A percentile compares a stretch with the other conserved stretches of the same genome.
Evolutionary conservation across 2,329 filamentous ascomycete genomes (phyloP).

Genomic region (Balansia obtecta): DNA sequence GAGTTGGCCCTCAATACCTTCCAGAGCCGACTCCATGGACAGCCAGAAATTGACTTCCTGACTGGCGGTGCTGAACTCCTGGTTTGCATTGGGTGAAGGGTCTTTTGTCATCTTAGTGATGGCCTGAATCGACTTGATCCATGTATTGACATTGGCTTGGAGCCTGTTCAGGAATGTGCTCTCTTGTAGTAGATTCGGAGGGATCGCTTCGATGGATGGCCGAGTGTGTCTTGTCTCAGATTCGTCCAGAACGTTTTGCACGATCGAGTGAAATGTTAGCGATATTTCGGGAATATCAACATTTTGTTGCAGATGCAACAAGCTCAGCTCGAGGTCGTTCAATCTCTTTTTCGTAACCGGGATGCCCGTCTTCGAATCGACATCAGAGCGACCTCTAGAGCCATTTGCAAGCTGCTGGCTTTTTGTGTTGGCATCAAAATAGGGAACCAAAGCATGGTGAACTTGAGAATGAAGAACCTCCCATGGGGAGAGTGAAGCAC

Average conservation of each 20-base stretch:
- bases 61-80: constrained; percentile 57
- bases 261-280: constrained; percentile 75
- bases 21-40: constrained; percentile 87
- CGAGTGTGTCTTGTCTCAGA: constrained; percentile 54
- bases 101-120: constrained; percentile 93
- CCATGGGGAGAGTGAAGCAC: constrained; percentile 67
- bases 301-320: constrained; percentile 91
- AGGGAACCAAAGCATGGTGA: constrained; percentile 82
- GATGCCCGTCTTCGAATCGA: constrained; percentile 86
- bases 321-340: constrained; percentile 80
- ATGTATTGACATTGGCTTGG: constrained; percentile 86
- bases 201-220: constrained; percentile 68
- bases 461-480: constrained; percentile 87
- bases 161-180: constrained; percentile 88
- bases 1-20: constrained; percentile 82
- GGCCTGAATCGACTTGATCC: constrained; percentile 97
- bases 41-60: constrained; percentile 99
- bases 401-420: constrained; percentile 56
- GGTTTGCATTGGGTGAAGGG: constrained; percentile 46
- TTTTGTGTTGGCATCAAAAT: constrained; percentile 94
- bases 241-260: constrained; percentile 74
- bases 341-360: constrained; percentile 96
- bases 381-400: constrained; percentile 62
- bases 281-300: constrained; percentile 92
- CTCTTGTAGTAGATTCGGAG: constrained; percentile 64